Conservation (phyloP, 257 asterid genomes). For the Solanum dulcamara region DNA sequence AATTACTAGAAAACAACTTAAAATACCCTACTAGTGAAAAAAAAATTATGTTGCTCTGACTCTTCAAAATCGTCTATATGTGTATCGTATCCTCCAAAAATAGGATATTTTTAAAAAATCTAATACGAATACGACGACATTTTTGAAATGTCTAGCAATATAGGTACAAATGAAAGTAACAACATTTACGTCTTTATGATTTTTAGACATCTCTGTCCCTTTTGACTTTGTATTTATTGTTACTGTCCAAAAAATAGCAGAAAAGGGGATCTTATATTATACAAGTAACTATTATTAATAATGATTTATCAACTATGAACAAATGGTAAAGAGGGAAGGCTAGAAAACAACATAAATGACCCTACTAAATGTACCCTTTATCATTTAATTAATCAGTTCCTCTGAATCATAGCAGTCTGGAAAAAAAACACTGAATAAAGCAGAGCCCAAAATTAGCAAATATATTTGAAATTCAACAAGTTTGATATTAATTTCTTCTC, state of each 20-base stretch:
- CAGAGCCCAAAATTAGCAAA: not conserved
- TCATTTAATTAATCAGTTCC: not conserved
- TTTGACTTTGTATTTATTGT: not conserved
- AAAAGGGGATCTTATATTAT: not conserved
- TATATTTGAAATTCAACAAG: not conserved
- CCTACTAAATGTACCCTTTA: not conserved
- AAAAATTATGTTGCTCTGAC: not conserved
- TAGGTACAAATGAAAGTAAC: not conserved
- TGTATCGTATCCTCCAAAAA: not conserved
- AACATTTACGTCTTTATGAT: not conserved
- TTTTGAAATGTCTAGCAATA: not conserved
- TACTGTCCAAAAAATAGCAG: not conserved
- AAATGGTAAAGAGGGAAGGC: not conserved
- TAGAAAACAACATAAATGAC: not conserved
- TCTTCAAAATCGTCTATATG: not conserved
- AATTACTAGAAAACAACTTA: not conserved
- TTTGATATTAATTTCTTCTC: not conserved
- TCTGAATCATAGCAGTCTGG: not conserved
- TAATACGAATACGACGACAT: fast-evolving
- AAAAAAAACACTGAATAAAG: not conserved
- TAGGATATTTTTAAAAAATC: not conserved
- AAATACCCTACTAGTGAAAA: not conserved
- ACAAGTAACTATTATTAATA: not conserved
- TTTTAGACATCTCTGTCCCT: not conserved
- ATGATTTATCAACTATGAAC: not conserved